Conservation (phyloP, 2,329 filamentous ascomycete species). For the Cordyceps tenuipes region DNA sequence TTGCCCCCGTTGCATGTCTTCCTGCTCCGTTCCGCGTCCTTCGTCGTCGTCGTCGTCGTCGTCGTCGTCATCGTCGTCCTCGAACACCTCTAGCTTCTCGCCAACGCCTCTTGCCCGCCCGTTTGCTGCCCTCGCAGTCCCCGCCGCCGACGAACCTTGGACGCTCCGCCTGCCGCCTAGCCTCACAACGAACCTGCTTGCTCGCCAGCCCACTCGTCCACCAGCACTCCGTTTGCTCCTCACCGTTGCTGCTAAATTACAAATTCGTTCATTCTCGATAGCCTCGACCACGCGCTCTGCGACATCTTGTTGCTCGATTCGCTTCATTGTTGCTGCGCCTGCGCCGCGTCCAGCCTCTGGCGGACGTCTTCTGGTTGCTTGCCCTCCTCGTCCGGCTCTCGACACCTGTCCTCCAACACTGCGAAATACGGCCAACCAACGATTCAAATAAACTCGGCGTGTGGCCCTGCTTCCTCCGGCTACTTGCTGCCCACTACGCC, state of each 20-base stretch:
- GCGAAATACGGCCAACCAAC: neutral
- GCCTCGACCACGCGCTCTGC: neutral
- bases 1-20: neutral
- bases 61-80: neutral
- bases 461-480: neutral
- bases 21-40: too few species aligned
- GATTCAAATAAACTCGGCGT: neutral
- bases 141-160: neutral
- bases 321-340: neutral
- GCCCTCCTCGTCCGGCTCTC: neutral
- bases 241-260: neutral
- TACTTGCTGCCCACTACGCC: constrained; percentile 1
- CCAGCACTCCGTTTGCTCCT: neutral
- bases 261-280: neutral
- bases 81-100: neutral
- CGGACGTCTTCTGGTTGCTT: neutral
- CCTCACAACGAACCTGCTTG: neutral
- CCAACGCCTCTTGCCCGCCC: neutral
- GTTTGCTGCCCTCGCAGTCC: neutral
- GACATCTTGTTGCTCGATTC: neutral
- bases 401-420: neutral
- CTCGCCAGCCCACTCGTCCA: neutral
- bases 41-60: neutral
- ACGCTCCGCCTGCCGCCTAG: neutral
- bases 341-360: neutral